Evolutionary conservation across 305 asterid genomes (phyloP).

Genomic region (Solanum aculeatissimum): DNA sequence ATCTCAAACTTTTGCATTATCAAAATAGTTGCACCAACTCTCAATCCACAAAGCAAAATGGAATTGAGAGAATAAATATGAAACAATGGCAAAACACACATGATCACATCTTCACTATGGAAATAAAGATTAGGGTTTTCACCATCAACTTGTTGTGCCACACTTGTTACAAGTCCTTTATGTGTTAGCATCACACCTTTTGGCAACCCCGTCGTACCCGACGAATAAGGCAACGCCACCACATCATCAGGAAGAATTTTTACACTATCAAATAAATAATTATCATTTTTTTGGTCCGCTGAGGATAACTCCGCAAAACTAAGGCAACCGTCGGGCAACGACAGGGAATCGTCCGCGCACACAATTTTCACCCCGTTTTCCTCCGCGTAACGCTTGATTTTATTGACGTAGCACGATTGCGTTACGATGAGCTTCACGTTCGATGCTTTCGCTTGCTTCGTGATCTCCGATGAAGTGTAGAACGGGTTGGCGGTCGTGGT

Average conservation of each 20-base stretch:
- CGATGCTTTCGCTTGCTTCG: neutral
- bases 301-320: conserved; percentile 23
- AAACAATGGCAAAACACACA: conserved; percentile 57
- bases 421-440: neutral
- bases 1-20: conserved; percentile 52
- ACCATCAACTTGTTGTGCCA: conserved; percentile 57
- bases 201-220: conserved; percentile 74
- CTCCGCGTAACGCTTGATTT: neutral
- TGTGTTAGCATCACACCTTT: conserved; percentile 74
- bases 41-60: conserved; percentile 31
- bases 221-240: conserved; percentile 56
- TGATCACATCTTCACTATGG: conserved; percentile 22
- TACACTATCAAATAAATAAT: conserved; percentile 11
- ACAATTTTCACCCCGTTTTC: conserved; percentile 11
- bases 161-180: conserved; percentile 39
- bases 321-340: conserved; percentile 9
- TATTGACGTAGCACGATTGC: neutral
- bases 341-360: conserved; percentile 18
- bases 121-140: conserved; percentile 40
- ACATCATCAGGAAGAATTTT: conserved; percentile 26
- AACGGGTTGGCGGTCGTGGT: neutral
- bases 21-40: conserved; percentile 49
- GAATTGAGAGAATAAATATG: conserved; percentile 42
- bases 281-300: conserved; percentile 16
- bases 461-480: neutral